A percentile compares a stretch with the other conserved stretches of the same genome.
phyloP scores from a whole-genome alignment of 805 yeast genomes.

The Candida tibetensis region DNA sequence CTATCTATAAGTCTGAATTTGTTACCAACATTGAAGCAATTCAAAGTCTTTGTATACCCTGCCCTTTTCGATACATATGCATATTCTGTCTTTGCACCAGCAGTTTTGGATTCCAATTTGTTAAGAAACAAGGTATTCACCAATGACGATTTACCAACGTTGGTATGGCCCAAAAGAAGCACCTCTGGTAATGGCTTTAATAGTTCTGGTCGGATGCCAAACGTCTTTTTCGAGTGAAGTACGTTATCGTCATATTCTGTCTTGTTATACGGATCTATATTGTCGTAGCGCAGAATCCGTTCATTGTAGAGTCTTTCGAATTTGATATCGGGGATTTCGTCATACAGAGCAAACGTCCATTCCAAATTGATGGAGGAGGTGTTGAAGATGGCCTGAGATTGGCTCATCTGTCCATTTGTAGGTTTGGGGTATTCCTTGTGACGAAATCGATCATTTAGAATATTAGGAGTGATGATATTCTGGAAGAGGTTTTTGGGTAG shows the following conservation, averaged over 20 bases:
- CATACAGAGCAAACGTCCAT: slow-evolving; percentile 56
- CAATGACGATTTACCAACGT: slow-evolving; percentile 82
- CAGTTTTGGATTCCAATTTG: slow-evolving; percentile 23
- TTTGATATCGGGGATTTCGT: slow-evolving; percentile 57
- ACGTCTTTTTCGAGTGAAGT: slow-evolving; percentile 20
- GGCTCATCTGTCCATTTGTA: slow-evolving; percentile 13
- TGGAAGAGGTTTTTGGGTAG: slow-evolving; percentile 1
- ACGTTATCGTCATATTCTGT: slow-evolving; percentile 19
- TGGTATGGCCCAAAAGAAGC: slow-evolving; percentile 74
- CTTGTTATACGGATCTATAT: slow-evolving; percentile 25
- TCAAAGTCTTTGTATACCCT: slow-evolving; percentile 62
- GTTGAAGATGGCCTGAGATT: slow-evolving; percentile 40
- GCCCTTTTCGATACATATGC: slow-evolving; percentile 57
- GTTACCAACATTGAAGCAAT: slow-evolving; percentile 66
- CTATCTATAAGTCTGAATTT: slow-evolving; percentile 70
- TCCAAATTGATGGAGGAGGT: slow-evolving; percentile 47
- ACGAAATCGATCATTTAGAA: slow-evolving; percentile 21
- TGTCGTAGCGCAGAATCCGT: slow-evolving; percentile 14
- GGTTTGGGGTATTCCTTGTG: slow-evolving; percentile 12
- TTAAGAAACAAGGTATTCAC: slow-evolving; percentile 57
- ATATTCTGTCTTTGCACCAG: slow-evolving; percentile 27
- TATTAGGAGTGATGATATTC: slow-evolving; percentile 20
- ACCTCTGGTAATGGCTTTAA: slow-evolving; percentile 59
- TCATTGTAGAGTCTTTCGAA: slow-evolving; percentile 21
- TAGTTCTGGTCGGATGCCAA: slow-evolving; percentile 34